Evolutionary conservation across 106 monocot genomes (phyloP), one percentile per base, ranked within the genome.

Genomic region (Iris macrosiphon): DNA sequence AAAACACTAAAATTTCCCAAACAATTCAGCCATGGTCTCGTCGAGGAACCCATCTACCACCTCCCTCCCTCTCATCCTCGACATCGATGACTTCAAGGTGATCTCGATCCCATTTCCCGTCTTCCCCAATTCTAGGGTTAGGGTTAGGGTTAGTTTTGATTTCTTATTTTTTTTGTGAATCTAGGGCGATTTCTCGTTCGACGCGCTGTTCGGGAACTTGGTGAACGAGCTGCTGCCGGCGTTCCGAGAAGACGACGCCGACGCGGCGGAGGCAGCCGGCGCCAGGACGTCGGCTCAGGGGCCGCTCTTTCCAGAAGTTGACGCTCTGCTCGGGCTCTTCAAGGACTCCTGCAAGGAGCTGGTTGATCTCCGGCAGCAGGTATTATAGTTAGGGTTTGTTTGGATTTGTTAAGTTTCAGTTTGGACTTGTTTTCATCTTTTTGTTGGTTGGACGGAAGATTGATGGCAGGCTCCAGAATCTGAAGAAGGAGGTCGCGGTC

Each of bases 311-410:
- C 96, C 96, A 0, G 96, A 83, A 23, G 96, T 96, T 23, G 96
- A 96, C 31, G 70, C 71, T 41, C 77, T 96, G 9, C 85, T 86
- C 31, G 61, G 76, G 15, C 63, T 96, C 31, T 96, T 96, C 68
- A 96, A 83, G 77, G 88, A 96, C 60, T 96, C 96, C 0, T 90
- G 86, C 69, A 96, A 79, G 69, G 96, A 96, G 62, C 57, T 96
- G 51, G 72, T 96, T 25, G 77, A 83, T 75, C 96, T 96, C 42
- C 78, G 82, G 28, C 72, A 69, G 30, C 85, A 96, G 74, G 96
- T 90, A 43, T 40, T n/a, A n/a, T n/a, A n/a, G n/a, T n/a, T n/a
- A n/a, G n/a, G n/a, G n/a, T n/a, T n/a, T n/a, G n/a, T 14, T n/a
- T 44, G 32, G 1, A 32, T 46, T 6, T 49, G 17, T 19, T n/a